These are phyloP conservation scores for Colletotrichum liaoningense DNA, from an alignment of 2,329 filamentous ascomycete species.

Conservation along the genomic window DNA sequence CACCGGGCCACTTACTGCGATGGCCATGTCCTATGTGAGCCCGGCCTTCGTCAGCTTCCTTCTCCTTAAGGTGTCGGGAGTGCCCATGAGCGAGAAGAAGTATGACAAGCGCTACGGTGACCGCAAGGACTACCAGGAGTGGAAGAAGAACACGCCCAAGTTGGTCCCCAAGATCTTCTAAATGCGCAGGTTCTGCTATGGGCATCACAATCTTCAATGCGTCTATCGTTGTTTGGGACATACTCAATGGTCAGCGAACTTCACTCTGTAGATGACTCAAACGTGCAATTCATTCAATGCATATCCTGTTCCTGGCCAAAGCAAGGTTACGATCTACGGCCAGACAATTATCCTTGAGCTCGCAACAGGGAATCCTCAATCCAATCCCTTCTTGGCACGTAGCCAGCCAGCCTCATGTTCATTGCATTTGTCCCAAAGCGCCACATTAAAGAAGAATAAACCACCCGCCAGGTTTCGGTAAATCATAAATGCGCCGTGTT, in stretches of 20 bases:
- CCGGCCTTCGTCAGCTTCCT: conserved; percentile 74
- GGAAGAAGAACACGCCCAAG: conserved; percentile 75
- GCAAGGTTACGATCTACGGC: neutral
- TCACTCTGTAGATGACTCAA: neutral
- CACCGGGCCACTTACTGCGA: conserved; percentile 42
- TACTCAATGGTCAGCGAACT: neutral
- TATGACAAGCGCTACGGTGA: conserved; percentile 74
- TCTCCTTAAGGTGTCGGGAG: conserved; percentile 71
- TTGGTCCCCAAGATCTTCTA: conserved; percentile 70
- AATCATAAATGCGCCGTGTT: conserved; percentile 3
- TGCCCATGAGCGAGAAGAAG: conserved; percentile 75
- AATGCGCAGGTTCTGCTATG: neutral
- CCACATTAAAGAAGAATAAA: conserved; percentile 41
- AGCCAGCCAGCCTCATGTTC: neutral
- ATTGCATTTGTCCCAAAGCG: conserved; percentile 6
- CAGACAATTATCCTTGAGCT: neutral
- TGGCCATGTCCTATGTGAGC: conserved; percentile 65
- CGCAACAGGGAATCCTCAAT: neutral
- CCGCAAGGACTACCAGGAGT: conserved; percentile 73
- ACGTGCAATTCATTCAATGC: neutral
- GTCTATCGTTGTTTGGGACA: neutral
- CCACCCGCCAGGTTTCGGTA: conserved; percentile 29
- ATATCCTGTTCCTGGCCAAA: neutral
- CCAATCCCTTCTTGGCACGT: neutral
- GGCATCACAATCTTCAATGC: neutral